phyloP scores from a whole-genome alignment of 345 rosid species.

The Erucastrum elatum region DNA sequence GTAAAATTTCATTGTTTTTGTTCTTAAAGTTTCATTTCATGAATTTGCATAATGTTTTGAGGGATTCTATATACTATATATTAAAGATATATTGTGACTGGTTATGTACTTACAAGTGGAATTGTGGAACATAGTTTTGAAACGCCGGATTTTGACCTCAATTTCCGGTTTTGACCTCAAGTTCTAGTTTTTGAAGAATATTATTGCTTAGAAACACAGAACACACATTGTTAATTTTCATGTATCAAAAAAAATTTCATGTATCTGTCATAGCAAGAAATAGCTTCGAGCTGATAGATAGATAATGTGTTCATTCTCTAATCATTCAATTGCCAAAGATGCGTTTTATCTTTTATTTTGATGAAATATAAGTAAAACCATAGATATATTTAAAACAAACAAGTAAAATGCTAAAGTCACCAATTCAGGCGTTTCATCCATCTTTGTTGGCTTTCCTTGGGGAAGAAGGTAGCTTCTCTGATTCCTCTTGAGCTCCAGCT shows the following conservation, averaged over 20 bases:
- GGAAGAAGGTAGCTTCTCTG: slow-evolving; percentile 33
- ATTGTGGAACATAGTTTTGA: too few relatives aligned
- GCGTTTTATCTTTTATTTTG: too few relatives aligned
- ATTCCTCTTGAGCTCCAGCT: slow-evolving; percentile 28
- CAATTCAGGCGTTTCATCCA: slow-evolving; percentile 34
- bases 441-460: slow-evolving; percentile 26
- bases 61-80: not conserved
- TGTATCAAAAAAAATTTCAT: too few relatives aligned
- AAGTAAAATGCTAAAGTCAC: slow-evolving; percentile 13
- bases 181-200: too few relatives aligned
- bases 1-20: not conserved
- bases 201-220: too few relatives aligned
- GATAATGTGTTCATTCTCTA: not conserved
- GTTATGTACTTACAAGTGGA: too few relatives aligned
- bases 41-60: slow-evolving; percentile 6
- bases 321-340: too few relatives aligned
- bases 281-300: slow-evolving; percentile 17
- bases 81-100: not conserved
- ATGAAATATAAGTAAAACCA: too few relatives aligned
- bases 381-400: not conserved
- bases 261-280: not conserved
- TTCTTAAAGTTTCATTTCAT: not conserved
- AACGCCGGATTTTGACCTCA: too few relatives aligned
- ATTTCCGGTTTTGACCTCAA: too few relatives aligned
- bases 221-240: not conserved